Base-by-base conservation (phyloP, 2,329 filamentous ascomycete species). In the Diaporthe ilicicola region DNA sequence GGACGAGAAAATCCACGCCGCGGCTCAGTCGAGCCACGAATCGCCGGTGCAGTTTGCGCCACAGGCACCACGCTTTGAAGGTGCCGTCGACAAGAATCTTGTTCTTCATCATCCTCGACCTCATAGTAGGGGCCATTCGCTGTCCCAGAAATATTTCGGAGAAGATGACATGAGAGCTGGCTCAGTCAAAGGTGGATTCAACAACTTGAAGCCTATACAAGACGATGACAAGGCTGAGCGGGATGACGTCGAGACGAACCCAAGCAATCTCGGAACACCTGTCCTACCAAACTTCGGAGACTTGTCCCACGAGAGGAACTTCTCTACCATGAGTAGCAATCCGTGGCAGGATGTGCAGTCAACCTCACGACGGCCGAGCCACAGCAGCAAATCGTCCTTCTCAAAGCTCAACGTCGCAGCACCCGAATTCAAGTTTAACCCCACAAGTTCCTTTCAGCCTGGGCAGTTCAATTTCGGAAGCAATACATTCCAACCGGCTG, bases 371-470 rank as follows among this genome's bases (percentile, higher is more conserved):
- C 83, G 81, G 19, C 82, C 85, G 13, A 88, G 87, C 74, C 92
- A 94, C 77, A 87, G 85, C 22, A 92, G 91, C 78, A 93, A 92
- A 76, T 85, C 90, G 3, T 95, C 90, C 0, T 81, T 91, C 53
- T 94, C 94, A 0, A 95, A 91, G 75, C 88, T 98, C 75, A 98
- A 98, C 76, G 94, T 97, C 37, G 90, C 92, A 73, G 95, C 95
- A 0, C 93, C 94, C 56, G 94, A 96, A 77, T 98, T 98, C 85
- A 94, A 92, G 76, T 95, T 95, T 81, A 89, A 89, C 73, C 88
- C 88, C 4, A 79, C 82, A 3, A 87, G 79, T 76, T 82, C 81
- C 32, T 90, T 89, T 76, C 83, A 85, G 46, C 84, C 86, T 42
- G 79, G 82, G 19, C 81, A 85, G 67, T 89, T 89, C 76, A 82